Conservation (phyloP, 75 land plant species). For the Pseudotsuga menziesii region DNA sequence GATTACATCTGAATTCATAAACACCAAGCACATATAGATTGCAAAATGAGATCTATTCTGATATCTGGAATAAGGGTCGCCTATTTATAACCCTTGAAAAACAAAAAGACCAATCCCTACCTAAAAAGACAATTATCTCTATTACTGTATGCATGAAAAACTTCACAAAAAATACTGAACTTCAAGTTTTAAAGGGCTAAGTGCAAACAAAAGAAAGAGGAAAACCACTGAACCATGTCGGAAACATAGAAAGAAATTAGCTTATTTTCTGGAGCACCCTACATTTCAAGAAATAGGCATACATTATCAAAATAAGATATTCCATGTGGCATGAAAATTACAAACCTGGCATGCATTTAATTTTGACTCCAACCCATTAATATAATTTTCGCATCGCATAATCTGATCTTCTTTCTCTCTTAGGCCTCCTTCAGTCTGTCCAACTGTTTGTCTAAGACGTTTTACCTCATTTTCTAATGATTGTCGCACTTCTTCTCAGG, state of each 20-base stretch:
- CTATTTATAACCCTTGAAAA: background rate
- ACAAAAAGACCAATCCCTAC: background rate
- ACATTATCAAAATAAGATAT: background rate
- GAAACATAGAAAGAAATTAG: background rate
- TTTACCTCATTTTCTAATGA: slow-evolving; percentile 49
- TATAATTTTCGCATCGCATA: slow-evolving; percentile 37
- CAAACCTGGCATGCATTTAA: slow-evolving; percentile 45
- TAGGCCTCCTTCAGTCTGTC: slow-evolving; percentile 44
- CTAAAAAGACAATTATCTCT: background rate
- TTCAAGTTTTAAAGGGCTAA: background rate
- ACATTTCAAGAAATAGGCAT: background rate
- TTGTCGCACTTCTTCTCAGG: slow-evolving; percentile 41
- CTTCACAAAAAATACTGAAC: background rate
- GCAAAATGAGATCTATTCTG: background rate
- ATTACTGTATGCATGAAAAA: background rate
- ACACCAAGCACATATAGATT: background rate
- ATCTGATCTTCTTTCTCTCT: slow-evolving; percentile 49
- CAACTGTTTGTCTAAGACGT: slow-evolving; percentile 42
- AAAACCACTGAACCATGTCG: background rate
- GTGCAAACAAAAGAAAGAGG: background rate
- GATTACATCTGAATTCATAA: background rate
- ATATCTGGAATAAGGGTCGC: background rate
- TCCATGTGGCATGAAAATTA: background rate
- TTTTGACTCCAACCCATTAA: slow-evolving; percentile 39
- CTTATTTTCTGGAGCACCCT: background rate